Conservation (phyloP, 768 basidiomycete species). For the Tylopilus intermedius region DNA sequence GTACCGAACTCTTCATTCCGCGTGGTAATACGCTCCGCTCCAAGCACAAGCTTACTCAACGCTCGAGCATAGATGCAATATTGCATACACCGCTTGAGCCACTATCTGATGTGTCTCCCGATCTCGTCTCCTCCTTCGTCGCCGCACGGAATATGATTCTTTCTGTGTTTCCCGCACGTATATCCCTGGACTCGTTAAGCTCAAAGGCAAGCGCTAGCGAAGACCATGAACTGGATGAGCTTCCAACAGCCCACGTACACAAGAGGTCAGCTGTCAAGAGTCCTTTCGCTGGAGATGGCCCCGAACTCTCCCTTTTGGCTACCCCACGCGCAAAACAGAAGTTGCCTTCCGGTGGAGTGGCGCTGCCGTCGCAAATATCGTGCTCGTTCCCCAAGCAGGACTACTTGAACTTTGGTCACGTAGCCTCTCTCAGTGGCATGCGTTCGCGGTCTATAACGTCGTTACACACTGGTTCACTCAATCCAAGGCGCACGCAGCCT, state of each 20-base stretch:
- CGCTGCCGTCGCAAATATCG: neutral
- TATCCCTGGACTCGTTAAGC: slow-evolving; percentile 29
- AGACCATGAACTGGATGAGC: slow-evolving; percentile 26
- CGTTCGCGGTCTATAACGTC: neutral
- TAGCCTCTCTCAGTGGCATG: neutral
- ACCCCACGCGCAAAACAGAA: neutral
- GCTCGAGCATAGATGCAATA: neutral
- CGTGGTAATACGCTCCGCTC: slow-evolving; percentile 7
- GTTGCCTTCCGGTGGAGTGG: neutral
- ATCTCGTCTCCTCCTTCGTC: slow-evolving; percentile 14
- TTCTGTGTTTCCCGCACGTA: slow-evolving; percentile 24
- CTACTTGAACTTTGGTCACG: neutral
- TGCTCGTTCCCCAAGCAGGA: neutral
- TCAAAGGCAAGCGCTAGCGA: slow-evolving; percentile 26
- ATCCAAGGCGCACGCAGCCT: slow-evolving; percentile 10
- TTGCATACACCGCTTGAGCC: neutral
- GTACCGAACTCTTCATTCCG: slow-evolving; percentile 78
- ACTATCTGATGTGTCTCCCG: slow-evolving; percentile 3
- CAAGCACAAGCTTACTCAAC: slow-evolving; percentile 2
- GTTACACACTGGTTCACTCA: neutral
- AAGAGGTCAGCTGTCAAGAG: neutral
- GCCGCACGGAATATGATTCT: slow-evolving; percentile 20
- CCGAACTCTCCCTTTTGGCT: slow-evolving; percentile 16
- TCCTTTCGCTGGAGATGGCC: slow-evolving; percentile 3
- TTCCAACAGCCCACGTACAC: slow-evolving; percentile 2